Evolutionary conservation across 2,329 filamentous ascomycete genomes (phyloP).

Genomic region (Aureobasidium uvarum): DNA sequence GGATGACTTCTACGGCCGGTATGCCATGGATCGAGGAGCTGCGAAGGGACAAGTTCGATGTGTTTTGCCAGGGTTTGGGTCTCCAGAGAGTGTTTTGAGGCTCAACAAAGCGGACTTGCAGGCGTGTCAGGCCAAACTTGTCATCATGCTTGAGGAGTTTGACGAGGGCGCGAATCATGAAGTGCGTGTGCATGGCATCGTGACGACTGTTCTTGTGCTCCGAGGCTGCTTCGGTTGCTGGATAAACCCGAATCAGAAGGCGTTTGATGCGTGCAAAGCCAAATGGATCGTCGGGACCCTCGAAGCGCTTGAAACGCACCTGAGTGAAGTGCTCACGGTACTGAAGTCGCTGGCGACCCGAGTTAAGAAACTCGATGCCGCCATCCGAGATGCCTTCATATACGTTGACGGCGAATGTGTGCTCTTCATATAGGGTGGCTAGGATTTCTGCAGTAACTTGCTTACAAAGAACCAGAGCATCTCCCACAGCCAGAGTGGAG

Average conservation of each 20-base stretch:
- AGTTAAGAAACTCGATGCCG: conserved; percentile 37
- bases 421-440: conserved; percentile 34
- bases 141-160: conserved; percentile 33
- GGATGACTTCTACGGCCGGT: conserved; percentile 34
- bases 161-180: conserved; percentile 34
- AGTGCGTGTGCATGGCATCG: conserved; percentile 35
- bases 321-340: conserved; percentile 31
- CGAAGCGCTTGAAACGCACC: conserved; percentile 35
- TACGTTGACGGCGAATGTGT: conserved; percentile 21
- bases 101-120: conserved; percentile 33
- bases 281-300: conserved; percentile 30
- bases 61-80: conserved; percentile 7
- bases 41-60: conserved; percentile 28
- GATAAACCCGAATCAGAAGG: conserved; percentile 34
- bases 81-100: not conserved
- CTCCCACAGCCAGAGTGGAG: not conserved
- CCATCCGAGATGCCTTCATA: conserved; percentile 32
- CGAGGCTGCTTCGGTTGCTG: conserved; percentile 22
- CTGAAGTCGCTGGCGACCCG: conserved; percentile 36
- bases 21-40: conserved; percentile 32
- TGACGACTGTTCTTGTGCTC: conserved; percentile 27
- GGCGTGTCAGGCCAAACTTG: conserved; percentile 28
- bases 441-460: conserved; percentile 31
- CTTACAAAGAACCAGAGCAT: conserved; percentile 34
- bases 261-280: conserved; percentile 36